These are phyloP conservation scores for Dactylellina cionopaga DNA, from an alignment of 2,329 filamentous ascomycete species.

Conservation along the genomic window DNA sequence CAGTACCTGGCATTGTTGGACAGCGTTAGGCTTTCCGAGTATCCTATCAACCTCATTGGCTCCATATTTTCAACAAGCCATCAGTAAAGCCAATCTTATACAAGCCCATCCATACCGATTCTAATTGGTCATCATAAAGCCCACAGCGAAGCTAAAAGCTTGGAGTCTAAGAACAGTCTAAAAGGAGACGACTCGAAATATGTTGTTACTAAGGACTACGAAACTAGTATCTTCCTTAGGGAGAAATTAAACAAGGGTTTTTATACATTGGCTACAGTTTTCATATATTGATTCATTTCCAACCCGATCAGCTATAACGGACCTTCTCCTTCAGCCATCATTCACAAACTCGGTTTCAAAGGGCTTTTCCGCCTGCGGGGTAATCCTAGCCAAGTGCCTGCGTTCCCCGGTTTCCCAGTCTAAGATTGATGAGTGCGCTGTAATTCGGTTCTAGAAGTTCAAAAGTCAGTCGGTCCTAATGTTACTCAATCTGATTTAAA, in stretches of 20 bases:
- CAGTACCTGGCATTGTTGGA: too few species aligned
- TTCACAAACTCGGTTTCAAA: conserved; percentile 33
- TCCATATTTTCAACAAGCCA: too few species aligned
- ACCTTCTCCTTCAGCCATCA: too few species aligned
- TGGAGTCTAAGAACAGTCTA: neutral
- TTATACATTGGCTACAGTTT: too few species aligned
- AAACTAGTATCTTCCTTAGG: conserved; percentile 24
- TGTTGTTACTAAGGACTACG: conserved; percentile 1
- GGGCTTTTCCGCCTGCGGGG: conserved; percentile 76
- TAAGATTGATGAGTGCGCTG: conserved; percentile 79
- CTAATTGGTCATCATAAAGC: too few species aligned
- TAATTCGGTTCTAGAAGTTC: conserved; percentile 66
- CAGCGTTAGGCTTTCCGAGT: too few species aligned
- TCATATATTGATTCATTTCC: too few species aligned
- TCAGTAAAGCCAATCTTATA: too few species aligned
- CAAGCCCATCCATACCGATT: too few species aligned
- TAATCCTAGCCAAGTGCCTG: conserved; percentile 81
- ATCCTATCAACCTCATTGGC: too few species aligned
- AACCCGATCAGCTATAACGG: neutral
- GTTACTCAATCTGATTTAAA: neutral
- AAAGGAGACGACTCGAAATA: neutral
- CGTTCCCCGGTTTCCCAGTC: conserved; percentile 84
- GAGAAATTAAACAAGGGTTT: conserved; percentile 11
- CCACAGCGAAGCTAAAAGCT: too few species aligned
- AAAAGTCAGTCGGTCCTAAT: too few species aligned